phyloP scores from a whole-genome alignment of 805 yeast species.

The Saturnispora galanensis region DNA sequence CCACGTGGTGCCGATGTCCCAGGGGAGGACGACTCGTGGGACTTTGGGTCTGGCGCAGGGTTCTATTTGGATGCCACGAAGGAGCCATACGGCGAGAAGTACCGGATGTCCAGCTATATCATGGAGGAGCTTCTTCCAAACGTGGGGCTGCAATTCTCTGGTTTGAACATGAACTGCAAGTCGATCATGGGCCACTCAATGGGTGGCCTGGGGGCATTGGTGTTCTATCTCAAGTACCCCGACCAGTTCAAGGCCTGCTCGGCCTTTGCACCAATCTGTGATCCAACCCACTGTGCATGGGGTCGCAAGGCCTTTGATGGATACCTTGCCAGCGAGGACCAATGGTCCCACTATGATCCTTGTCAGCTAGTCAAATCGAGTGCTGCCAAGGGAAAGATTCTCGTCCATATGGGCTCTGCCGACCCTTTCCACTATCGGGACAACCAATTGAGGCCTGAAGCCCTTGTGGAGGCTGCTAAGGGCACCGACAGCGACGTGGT shows the following conservation, averaged over 20 bases:
- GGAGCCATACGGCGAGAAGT: slow-evolving; percentile 61
- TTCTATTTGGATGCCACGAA: slow-evolving; percentile 81
- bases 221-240: slow-evolving; percentile 56
- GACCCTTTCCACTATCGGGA: slow-evolving; percentile 47
- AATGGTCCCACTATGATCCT: slow-evolving; percentile 82
- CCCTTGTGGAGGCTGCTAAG: slow-evolving; percentile 50
- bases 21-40: slow-evolving; percentile 67
- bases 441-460: slow-evolving; percentile 64
- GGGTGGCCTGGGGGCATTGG: slow-evolving; percentile 95
- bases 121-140: slow-evolving; percentile 57
- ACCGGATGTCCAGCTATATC: slow-evolving; percentile 80
- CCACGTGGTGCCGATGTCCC: slow-evolving; percentile 75
- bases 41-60: slow-evolving; percentile 93
- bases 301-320: slow-evolving; percentile 76
- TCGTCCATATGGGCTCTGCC: slow-evolving; percentile 73
- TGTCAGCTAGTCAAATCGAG: slow-evolving; percentile 48
- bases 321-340: slow-evolving; percentile 48
- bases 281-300: slow-evolving; percentile 77
- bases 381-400: slow-evolving; percentile 45
- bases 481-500: slow-evolving; percentile 48
- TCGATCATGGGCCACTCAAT: slow-evolving; percentile 95
- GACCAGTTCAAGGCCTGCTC: slow-evolving; percentile 67
- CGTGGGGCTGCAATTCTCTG: slow-evolving; percentile 33
- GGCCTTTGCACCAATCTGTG: slow-evolving; percentile 85
- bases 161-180: slow-evolving; percentile 47